Percentiles rank a stretch among this genome's conserved stretches.
These are phyloP conservation scores for Coniella lustricola DNA, from an alignment of 2,329 filamentous ascomycete species.

Conservation along the genomic window DNA sequence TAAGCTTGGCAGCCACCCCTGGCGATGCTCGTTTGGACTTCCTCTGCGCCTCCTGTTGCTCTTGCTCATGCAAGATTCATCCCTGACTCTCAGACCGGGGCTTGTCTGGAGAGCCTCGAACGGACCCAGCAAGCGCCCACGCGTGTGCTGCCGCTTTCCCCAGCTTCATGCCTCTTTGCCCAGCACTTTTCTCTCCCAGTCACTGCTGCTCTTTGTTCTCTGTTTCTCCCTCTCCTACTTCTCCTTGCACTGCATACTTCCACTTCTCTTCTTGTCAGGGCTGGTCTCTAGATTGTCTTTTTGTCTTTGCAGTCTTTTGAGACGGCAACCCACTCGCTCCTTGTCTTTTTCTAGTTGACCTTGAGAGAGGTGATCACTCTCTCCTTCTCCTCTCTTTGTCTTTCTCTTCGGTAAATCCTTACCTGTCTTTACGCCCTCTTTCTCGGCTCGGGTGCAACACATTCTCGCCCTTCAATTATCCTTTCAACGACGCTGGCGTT, in stretches of 20 bases:
- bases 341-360: background rate
- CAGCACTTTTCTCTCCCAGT: background rate
- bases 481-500: conserved; percentile 14
- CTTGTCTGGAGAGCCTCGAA: conserved; percentile 1
- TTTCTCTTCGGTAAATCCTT: no score
- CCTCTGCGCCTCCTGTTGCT: conserved; percentile 9
- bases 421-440: background rate
- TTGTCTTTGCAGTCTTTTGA: background rate
- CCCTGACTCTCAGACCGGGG: conserved; percentile 6
- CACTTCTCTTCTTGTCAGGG: conserved; percentile 8
- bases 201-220: conserved; percentile 6
- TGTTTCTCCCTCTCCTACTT: background rate
- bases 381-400: no score
- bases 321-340: background rate
- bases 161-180: conserved; percentile 4
- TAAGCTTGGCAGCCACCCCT: conserved; percentile 12
- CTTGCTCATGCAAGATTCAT: background rate
- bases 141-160: conserved; percentile 9
- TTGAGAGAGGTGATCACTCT: no score
- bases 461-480: no score
- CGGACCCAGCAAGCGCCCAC: conserved; percentile 1
- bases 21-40: conserved; percentile 13
- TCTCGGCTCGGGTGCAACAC: no score
- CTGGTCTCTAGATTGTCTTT: conserved; percentile 11
- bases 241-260: background rate